Evolutionary conservation across 2,329 filamentous ascomycete genomes (phyloP).

Genomic region (Acrocalymma vagum): DNA sequence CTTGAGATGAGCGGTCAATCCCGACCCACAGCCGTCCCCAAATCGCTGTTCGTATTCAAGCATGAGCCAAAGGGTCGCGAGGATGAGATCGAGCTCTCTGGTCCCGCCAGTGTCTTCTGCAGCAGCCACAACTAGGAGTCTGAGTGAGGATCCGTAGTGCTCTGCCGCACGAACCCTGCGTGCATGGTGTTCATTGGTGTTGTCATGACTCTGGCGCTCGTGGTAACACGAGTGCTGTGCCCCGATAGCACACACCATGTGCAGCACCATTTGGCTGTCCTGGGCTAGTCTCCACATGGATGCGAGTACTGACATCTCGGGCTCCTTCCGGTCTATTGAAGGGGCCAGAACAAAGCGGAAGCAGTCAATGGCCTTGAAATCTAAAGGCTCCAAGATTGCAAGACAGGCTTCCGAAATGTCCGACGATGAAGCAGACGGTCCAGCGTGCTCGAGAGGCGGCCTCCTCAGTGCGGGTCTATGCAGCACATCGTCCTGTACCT

Average conservation of each 20-base stretch:
- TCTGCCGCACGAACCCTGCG: conserved; percentile 10
- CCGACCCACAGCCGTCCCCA: conserved; percentile 42
- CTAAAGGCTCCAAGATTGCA: conserved; percentile 33
- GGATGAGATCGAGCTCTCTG: conserved; percentile 40
- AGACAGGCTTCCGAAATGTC: conserved; percentile 17
- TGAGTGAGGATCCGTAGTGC: conserved; percentile 44
- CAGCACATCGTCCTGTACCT: too few relatives aligned
- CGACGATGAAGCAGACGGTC: conserved; percentile 43
- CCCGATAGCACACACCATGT: conserved; percentile 46
- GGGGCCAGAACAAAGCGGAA: conserved; percentile 48
- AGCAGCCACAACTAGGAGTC: conserved; percentile 40
- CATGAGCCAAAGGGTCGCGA: conserved; percentile 47
- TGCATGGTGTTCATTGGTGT: neutral
- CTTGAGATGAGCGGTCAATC: conserved; percentile 42
- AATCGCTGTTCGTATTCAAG: conserved; percentile 50
- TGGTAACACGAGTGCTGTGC: too few relatives aligned
- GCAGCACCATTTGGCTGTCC: conserved; percentile 47
- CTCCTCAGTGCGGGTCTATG: too few relatives aligned
- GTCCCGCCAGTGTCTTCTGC: conserved; percentile 19
- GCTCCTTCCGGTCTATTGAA: conserved; percentile 49
- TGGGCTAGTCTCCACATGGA: conserved; percentile 47
- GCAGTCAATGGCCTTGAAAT: conserved; percentile 48
- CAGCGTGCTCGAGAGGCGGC: too few relatives aligned
- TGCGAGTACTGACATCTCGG: conserved; percentile 45
- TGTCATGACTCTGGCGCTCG: conserved; percentile 40